These are phyloP conservation scores for Cryptomeria japonica DNA, from an alignment of 75 land plant species.

Conservation along the genomic window DNA sequence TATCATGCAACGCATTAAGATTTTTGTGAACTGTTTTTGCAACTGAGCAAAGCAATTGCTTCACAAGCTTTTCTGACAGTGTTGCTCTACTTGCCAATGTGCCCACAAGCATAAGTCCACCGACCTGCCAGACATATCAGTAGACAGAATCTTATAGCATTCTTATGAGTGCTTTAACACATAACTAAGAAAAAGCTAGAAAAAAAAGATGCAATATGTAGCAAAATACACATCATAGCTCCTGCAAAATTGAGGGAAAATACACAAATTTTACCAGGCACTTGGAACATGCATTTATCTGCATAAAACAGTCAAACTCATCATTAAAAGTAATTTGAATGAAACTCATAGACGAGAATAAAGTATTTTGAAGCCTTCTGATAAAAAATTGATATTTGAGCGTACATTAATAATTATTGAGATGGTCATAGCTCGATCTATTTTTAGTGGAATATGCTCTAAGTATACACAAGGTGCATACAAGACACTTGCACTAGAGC, in stretches of 20 bases:
- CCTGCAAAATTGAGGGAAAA: not conserved
- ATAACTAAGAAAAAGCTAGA: not conserved
- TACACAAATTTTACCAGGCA: not conserved
- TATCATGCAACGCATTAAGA: constrained; percentile 34
- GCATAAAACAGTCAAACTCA: not conserved
- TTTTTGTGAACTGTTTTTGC: constrained; percentile 42
- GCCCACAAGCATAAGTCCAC: constrained; percentile 82
- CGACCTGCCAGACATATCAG: constrained; percentile 47
- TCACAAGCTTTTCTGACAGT: constrained; percentile 45
- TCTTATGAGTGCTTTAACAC: not conserved
- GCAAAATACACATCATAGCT: not conserved
- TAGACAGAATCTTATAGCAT: not conserved
- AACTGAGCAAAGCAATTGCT: constrained; percentile 44
- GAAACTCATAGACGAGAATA: not conserved
- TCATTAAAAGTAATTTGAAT: not conserved
- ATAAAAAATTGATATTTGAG: not conserved
- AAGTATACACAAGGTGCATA: no score
- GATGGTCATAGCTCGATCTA: not conserved
- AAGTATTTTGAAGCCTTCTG: not conserved
- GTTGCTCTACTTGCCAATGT: constrained; percentile 54
- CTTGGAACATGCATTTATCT: not conserved
- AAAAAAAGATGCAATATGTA: not conserved
- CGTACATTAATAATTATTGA: not conserved
- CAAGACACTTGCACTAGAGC: no score
- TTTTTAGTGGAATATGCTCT: no score